phyloP scores from a whole-genome alignment of 2,329 filamentous ascomycete genomes.

The Niveomyces coronatus region DNA sequence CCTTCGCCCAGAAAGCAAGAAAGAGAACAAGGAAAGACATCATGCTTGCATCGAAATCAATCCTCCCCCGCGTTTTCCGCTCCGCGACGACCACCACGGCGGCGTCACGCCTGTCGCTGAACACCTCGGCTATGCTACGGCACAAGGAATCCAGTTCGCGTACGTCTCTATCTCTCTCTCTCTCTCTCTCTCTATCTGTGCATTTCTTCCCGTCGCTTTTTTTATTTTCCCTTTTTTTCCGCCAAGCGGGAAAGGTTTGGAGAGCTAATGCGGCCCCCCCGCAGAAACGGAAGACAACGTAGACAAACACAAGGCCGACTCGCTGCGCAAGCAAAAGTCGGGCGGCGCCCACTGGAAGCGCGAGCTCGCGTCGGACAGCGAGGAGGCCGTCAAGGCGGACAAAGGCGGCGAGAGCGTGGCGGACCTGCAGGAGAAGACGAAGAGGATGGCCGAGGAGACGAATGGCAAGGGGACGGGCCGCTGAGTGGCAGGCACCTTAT shows the following conservation, averaged over 20 bases:
- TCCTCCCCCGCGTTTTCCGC: conserved; percentile 4
- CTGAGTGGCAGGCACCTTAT: no score
- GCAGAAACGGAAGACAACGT: conserved; percentile 30
- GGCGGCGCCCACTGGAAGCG: conserved; percentile 68
- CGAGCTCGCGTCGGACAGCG: conserved; percentile 66
- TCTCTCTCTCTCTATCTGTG: no score
- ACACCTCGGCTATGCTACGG: background rate
- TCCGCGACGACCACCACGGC: background rate
- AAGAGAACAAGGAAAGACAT: background rate
- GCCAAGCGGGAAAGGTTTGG: no score
- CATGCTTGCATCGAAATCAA: conserved; percentile 6
- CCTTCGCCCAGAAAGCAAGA: background rate
- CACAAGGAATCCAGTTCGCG: conserved; percentile 10
- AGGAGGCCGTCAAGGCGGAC: conserved; percentile 66
- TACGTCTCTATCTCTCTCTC: background rate
- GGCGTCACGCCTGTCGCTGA: background rate
- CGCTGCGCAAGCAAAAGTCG: conserved; percentile 54
- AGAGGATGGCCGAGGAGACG: conserved; percentile 33
- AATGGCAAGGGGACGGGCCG: background rate
- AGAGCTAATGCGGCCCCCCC: no score
- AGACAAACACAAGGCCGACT: conserved; percentile 52
- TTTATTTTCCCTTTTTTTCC: background rate
- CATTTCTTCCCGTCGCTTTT: no score
- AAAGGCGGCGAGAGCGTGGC: conserved; percentile 28
- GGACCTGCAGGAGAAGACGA: conserved; percentile 49